phyloP scores from a whole-genome alignment of 169 alveolate genomes.

The Plasmodium reichenowi region DNA sequence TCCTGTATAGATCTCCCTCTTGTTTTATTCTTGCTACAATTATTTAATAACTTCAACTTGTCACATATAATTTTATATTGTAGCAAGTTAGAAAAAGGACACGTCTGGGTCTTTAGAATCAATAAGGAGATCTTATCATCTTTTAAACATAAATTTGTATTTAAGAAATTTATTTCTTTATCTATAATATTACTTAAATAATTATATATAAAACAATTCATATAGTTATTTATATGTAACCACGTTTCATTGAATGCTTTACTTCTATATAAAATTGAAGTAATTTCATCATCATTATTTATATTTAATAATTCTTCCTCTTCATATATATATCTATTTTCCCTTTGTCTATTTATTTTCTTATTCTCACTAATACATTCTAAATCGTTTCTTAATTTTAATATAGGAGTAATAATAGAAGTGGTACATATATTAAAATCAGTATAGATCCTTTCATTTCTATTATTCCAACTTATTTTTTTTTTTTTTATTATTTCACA shows the following conservation, averaged over 20 bases:
- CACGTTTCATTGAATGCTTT: constrained; percentile 66
- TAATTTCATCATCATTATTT: constrained; percentile 42
- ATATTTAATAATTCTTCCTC: background rate
- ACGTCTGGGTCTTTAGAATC: constrained; percentile 43
- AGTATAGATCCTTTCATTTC: background rate
- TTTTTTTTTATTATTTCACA: background rate
- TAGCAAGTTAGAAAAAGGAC: constrained; percentile 29
- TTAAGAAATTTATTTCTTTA: constrained; percentile 37
- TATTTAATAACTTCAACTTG: constrained; percentile 22
- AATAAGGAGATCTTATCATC: constrained; percentile 57
- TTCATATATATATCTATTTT: background rate
- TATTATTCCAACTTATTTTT: background rate
- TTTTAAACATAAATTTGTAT: constrained; percentile 22
- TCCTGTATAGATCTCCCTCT: background rate
- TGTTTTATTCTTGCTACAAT: background rate
- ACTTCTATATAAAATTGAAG: constrained; percentile 41
- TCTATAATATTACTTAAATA: constrained; percentile 38
- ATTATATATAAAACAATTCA: constrained; percentile 66
- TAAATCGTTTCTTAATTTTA: constrained; percentile 49
- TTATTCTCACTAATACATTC: constrained; percentile 60
- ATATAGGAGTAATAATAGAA: constrained; percentile 40
- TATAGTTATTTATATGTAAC: constrained; percentile 21
- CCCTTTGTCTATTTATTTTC: constrained; percentile 44
- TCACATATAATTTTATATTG: constrained; percentile 26
- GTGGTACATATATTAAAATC: constrained; percentile 39